Evolutionary conservation across 352 stramenopile genomes (phyloP).

Genomic region (Pseudoperonospora humuli): DNA sequence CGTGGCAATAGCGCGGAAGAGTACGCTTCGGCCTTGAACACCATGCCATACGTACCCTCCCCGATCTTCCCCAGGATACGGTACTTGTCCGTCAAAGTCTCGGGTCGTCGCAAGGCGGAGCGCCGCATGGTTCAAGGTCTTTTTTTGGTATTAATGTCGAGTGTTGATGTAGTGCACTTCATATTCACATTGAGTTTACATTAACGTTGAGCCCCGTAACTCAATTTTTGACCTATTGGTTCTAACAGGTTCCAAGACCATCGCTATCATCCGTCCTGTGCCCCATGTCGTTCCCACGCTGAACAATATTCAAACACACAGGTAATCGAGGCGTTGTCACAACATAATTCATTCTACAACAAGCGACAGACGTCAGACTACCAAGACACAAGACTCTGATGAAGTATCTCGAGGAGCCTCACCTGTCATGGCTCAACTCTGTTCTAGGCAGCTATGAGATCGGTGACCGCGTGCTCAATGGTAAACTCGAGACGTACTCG

Average conservation of each 20-base stretch:
- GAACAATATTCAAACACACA: too few species aligned
- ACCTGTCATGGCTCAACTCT: conserved; percentile 86
- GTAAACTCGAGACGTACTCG: conserved; percentile 88
- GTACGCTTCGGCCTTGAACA: conserved; percentile 82
- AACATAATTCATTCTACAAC: too few species aligned
- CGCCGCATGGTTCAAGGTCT: conserved; percentile 42
- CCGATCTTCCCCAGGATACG: conserved; percentile 83
- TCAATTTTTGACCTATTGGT: too few species aligned
- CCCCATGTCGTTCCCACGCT: too few species aligned
- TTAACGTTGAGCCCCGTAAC: too few species aligned
- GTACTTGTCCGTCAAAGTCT: conserved; percentile 79
- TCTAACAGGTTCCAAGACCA: too few species aligned
- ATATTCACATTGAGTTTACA: too few species aligned
- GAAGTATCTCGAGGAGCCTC: conserved; percentile 91
- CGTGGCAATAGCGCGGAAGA: conserved; percentile 37
- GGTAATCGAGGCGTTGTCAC: too few species aligned
- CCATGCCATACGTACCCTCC: conserved; percentile 85
- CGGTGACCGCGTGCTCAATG: conserved; percentile 80
- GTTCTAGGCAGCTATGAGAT: conserved; percentile 81
- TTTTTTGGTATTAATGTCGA: neutral
- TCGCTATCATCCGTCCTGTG: too few species aligned
- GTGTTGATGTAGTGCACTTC: neutral
- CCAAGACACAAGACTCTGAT: conserved; percentile 41
- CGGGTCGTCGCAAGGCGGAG: conserved; percentile 45
- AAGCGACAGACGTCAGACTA: too few species aligned